Evolutionary conservation across 2,329 filamentous ascomycete species (phyloP), one percentile per base, ranked within the genome.

Genomic region (Talaromyces rugulosus): DNA sequence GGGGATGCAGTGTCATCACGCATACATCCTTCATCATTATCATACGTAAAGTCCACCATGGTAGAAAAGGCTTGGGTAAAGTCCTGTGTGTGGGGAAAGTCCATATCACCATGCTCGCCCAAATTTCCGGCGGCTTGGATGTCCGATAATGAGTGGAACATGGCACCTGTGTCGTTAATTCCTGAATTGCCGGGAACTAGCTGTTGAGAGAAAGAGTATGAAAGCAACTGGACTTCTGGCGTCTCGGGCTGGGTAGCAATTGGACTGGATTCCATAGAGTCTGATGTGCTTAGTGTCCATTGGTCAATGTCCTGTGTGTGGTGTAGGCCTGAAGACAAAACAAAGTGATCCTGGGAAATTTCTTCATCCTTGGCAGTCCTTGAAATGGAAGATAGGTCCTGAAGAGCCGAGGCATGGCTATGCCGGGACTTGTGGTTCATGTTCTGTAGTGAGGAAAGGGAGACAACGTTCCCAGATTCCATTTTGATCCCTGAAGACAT

Each of bases 311-410:
- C 75, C 66, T 72, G 71, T 63, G 72, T 66, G 68, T 69, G 72
- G 63, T 69, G 69, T 61, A 73, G 70, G 67, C 69, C 75, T 66
- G 76, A 77, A 70, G 73, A 76, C 64, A 77, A 72, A 63, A 76
- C 76, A 65, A 76, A 76, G 65, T 66, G 73, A 71, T 77, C 75
- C 68, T 75, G 74, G 60, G 74, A 74, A 64, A 77, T 69, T 62
- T 78, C 76, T 75, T 77, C 73, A 76, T 78, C 76, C 72, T 76
- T 75, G 70, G 71, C 60, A 65, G 69, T 68, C 69, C 72, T 74
- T 66, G 76, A 72, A 68, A 76, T 70, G 67, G 73, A 75, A 69
- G 74, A 70, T 55, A 74, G 67, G 69, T 74, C 75, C 68, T 71
- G 74, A 62, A 72, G 65, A 66, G 74, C 66, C 66, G 73, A 68